Evolutionary conservation across 2,329 filamentous ascomycete species (phyloP), one percentile per base, ranked within the genome.

Genomic region (Ilyonectria mors-panacis): DNA sequence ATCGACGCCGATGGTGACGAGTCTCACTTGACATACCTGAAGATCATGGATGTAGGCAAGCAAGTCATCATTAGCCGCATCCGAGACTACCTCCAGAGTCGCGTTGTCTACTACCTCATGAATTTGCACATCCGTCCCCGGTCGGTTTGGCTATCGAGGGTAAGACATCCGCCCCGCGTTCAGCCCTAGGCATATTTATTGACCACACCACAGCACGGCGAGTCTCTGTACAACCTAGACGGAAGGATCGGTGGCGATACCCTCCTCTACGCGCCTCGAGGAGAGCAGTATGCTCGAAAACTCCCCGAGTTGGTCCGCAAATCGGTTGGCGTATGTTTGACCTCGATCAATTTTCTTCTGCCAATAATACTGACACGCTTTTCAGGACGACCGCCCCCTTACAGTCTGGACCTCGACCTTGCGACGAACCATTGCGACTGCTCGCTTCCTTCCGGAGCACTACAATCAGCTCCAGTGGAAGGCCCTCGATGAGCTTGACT

Each of bases 401-500:
- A 90, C 88, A 1, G 88, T 90, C 37, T 90, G 88, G 88, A 90
- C 88, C 2, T 90, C 88, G 8, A 88, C 87, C 9, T 80, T 92
- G 30, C 91, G 86, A 79, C 93, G 96, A 66, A 99, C 96, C 15
- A 98, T 97, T 74, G 93, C 96, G 70, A 98, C 95, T 0, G 92
- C 95, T 15, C 91, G 93, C 57, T 94, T 93, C 82, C 89, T 99
- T 1, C 91, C 93, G 2, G 83, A 86, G 13, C 87, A 93, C 67
- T 98, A 95, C 81, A 95, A 98, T 79, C 97, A 98, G 81, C 87
- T 99, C 15, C 94, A 98, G 81, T 99, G 96, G 96, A 99, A 99
- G 84, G 96, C 96, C 1, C 89, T 99, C 3, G 96, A 99, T 78
- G 96, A 99, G 83, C 91, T 99, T 42, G 96, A 99, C 80, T 95